Evolutionary conservation across 2,329 filamentous ascomycete genomes (phyloP), one percentile per base, ranked within the genome.

Genomic region (Fusarium temperatum): DNA sequence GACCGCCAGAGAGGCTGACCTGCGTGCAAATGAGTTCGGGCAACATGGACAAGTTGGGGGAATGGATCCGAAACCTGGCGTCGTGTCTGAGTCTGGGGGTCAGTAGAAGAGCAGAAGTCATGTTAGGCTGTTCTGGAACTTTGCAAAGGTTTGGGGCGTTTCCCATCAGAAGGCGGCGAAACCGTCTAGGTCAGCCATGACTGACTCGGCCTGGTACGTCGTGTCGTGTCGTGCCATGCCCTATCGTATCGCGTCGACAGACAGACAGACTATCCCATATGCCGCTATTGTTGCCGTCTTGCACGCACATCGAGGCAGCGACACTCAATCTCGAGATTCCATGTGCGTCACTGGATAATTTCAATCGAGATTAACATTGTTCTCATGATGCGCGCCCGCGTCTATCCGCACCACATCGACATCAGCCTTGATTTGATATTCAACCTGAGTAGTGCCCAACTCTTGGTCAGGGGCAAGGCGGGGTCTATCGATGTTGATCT

Each of bases 71-170:
- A 62, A 54, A 53, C 32, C 38, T 70, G 59, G 66, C 41, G 63
- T 53, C 42, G 63, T 48, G 69, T 64, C 50, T 59, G 24, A 51
- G 65, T 64, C 50, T 59, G 24, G 47, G 65, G 57, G 38, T 47
- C 38, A 58, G 58, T 62, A 30, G 45, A 48, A 61, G 48, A 72
- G 44, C 38, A 57, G 51, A 57, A 66, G 35, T 50, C 42, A 55
- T 44, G 66, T 59, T 70, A 45, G 71, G 59, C 67, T 74, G 71
- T 74, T 74, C 72, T 74, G 72, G 72, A 74, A 74, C 72, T 50
- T 45, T 48, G 54, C 24, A 51, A 58, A 71, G 45, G 67, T 58
- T 56, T 62, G 64, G 68, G 60, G 59, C 44, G 70, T 68, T 54
- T 55, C 54, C 62, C 50, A 63, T 58, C 47, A 50, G 65, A 42